phyloP scores from a whole-genome alignment of 2,329 filamentous ascomycete species.

The Monosporascus sp. region DNA sequence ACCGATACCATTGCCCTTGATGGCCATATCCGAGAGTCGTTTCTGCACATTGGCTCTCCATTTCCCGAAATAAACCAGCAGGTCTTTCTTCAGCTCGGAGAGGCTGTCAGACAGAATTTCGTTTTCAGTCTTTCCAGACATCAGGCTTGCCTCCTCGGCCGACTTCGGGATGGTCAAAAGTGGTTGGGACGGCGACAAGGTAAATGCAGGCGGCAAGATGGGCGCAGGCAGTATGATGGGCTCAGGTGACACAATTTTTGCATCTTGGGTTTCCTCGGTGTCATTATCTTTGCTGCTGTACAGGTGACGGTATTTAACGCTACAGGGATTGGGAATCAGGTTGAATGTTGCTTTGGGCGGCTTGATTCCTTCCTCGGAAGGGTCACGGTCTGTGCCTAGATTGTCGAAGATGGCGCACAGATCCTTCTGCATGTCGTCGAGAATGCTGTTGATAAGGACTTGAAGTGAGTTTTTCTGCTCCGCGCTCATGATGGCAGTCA shows the following conservation, averaged over 20 bases:
- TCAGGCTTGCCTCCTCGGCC: slow-evolving; percentile 22
- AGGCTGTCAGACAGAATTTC: slow-evolving; percentile 31
- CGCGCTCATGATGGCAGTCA: slow-evolving; percentile 43
- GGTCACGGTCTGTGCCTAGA: slow-evolving; percentile 28
- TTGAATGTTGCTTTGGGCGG: slow-evolving; percentile 23
- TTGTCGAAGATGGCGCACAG: slow-evolving; percentile 49
- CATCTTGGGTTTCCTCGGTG: slow-evolving; percentile 14
- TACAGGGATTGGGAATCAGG: slow-evolving; percentile 30
- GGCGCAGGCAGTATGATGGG: not conserved
- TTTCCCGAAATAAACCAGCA: slow-evolving; percentile 67
- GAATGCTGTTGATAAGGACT: slow-evolving; percentile 46
- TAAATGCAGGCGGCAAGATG: not conserved
- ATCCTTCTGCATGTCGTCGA: slow-evolving; percentile 50
- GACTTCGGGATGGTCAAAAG: slow-evolving; percentile 22
- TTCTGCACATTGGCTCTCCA: slow-evolving; percentile 71
- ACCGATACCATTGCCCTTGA: slow-evolving; percentile 35
- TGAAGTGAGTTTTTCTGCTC: slow-evolving; percentile 48
- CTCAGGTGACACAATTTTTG: slow-evolving; percentile 30
- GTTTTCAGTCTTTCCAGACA: slow-evolving; percentile 33
- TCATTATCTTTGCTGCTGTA: slow-evolving; percentile 20
- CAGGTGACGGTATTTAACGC: slow-evolving; percentile 22
- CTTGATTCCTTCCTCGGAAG: slow-evolving; percentile 18
- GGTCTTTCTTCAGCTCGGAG: slow-evolving; percentile 63
- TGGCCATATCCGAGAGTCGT: slow-evolving; percentile 64
- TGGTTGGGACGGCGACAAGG: no score